phyloP scores from a whole-genome alignment of 352 stramenopile genomes.

The Pythium myriotylum region DNA sequence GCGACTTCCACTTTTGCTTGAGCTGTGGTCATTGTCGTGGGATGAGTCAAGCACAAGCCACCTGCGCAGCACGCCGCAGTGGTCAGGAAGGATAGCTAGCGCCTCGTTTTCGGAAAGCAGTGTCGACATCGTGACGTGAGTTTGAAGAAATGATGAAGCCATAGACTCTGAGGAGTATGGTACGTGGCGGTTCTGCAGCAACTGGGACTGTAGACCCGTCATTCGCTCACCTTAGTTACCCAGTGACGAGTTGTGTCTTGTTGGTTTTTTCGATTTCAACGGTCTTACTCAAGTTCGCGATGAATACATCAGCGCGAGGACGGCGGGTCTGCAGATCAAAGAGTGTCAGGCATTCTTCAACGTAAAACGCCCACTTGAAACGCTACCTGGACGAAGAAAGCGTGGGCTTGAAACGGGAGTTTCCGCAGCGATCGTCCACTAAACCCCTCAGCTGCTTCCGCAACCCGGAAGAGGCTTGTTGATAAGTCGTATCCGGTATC shows the following conservation, averaged over 20 bases:
- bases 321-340: slow-evolving; percentile 3
- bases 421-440: slow-evolving; percentile 82
- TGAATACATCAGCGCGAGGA: slow-evolving; percentile 12
- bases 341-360: neutral
- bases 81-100: no score
- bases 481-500: slow-evolving; percentile 33
- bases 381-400: slow-evolving; percentile 64
- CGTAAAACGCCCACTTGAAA: neutral
- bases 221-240: neutral
- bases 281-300: slow-evolving; percentile 10
- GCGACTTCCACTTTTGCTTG: slow-evolving; percentile 6
- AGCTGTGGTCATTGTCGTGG: neutral
- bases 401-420: slow-evolving; percentile 82
- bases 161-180: no score
- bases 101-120: no score
- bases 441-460: slow-evolving; percentile 58
- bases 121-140: no score
- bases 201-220: no score
- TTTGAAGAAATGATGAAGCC: no score
- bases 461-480: slow-evolving; percentile 37
- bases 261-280: slow-evolving; percentile 20
- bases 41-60: no score
- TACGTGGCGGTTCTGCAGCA: no score
- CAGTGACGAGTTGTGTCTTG: slow-evolving; percentile 10
- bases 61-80: no score